Conservation (phyloP, 2,329 filamentous ascomycete genomes). For the Fusarium devonianum region DNA sequence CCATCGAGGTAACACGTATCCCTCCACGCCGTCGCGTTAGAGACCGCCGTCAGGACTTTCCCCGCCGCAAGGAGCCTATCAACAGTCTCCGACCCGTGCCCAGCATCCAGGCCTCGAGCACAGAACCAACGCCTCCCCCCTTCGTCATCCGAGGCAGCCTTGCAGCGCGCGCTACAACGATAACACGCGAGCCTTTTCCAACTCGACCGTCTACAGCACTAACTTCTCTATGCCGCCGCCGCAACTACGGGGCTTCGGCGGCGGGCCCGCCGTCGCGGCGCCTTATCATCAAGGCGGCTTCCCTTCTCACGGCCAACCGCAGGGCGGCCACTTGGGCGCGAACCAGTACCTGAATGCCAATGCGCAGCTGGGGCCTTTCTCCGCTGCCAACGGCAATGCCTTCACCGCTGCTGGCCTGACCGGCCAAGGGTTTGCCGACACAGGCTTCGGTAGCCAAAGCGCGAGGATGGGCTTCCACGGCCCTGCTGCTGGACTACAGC, state of each 20-base stretch:
- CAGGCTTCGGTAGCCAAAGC: slow-evolving; percentile 84
- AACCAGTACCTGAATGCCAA: slow-evolving; percentile 78
- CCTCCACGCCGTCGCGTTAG: slow-evolving; percentile 42
- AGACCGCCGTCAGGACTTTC: slow-evolving; percentile 22
- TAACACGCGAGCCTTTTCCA: not conserved
- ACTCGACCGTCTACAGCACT: not conserved
- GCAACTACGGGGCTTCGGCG: slow-evolving; percentile 50
- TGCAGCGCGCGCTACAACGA: not conserved
- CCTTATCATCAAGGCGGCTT: slow-evolving; percentile 59
- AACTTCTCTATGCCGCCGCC: slow-evolving; percentile 47
- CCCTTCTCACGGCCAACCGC: slow-evolving; percentile 59
- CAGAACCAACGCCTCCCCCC: not conserved
- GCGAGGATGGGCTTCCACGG: slow-evolving; percentile 85
- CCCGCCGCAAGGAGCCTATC: not conserved
- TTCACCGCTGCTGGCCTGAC: slow-evolving; percentile 66
- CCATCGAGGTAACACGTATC: slow-evolving; percentile 30
- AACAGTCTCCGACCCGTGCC: not conserved
- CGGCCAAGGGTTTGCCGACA: slow-evolving; percentile 66
- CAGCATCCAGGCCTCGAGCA: not conserved
- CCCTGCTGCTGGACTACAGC: slow-evolving; percentile 59
- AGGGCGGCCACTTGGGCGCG: slow-evolving; percentile 62
- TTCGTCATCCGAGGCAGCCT: not conserved
- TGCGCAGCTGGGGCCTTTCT: slow-evolving; percentile 72
- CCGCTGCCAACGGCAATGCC: slow-evolving; percentile 59
- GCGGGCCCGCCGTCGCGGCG: slow-evolving; percentile 48